Conservation (phyloP, 306 rosid genomes). For the Lablab purpureus region DNA sequence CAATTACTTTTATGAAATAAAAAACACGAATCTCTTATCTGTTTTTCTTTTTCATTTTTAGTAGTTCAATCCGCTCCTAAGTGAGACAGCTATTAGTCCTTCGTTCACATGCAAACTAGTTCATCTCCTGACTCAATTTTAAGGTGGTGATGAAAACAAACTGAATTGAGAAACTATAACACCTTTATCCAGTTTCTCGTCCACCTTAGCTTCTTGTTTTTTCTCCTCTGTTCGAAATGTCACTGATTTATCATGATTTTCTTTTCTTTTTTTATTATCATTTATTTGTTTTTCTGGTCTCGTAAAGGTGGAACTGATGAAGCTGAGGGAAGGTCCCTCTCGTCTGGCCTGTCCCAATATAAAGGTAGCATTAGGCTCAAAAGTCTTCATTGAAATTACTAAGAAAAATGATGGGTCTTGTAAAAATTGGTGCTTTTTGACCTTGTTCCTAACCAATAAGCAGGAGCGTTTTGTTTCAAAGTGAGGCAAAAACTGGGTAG, state of each 20-base stretch:
- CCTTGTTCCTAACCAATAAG: conserved; percentile 50
- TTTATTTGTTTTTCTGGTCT: conserved; percentile 33
- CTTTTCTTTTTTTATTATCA: background rate
- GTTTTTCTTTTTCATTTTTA: too few species aligned
- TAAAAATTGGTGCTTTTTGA: conserved; percentile 52
- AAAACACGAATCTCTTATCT: too few species aligned
- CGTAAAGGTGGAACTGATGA: conserved; percentile 54
- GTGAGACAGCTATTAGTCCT: too few species aligned
- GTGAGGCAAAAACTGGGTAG: conserved; percentile 28
- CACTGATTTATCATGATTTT: background rate
- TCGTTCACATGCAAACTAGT: too few species aligned
- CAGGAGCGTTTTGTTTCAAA: conserved; percentile 39
- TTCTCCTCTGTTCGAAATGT: too few species aligned
- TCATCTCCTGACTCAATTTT: too few species aligned
- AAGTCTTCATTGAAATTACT: conserved; percentile 37
- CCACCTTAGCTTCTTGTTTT: too few species aligned
- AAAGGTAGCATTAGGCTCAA: conserved; percentile 42
- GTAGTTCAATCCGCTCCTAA: too few species aligned
- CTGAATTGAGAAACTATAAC: too few species aligned
- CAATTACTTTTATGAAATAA: too few species aligned
- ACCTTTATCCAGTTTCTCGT: too few species aligned
- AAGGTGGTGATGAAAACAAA: too few species aligned
- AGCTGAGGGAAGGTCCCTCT: conserved; percentile 41
- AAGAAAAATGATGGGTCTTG: conserved; percentile 29
- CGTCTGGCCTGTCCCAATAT: conserved; percentile 45